phyloP scores from a whole-genome alignment of 192 early-diverging fungal species.

The Rhizophagus sp. region DNA sequence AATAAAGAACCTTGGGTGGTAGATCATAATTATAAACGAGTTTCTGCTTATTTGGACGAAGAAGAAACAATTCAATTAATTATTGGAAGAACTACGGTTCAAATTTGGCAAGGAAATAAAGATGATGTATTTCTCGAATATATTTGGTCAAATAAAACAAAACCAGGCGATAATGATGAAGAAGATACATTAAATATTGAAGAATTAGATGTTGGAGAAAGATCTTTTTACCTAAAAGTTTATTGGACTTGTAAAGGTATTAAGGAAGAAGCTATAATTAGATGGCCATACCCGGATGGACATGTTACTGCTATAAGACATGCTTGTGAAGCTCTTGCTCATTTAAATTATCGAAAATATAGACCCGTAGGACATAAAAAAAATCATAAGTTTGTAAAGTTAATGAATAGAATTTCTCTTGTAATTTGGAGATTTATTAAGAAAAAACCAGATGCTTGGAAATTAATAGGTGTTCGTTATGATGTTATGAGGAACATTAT shows the following conservation, averaged over 20 bases:
- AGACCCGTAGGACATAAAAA: neutral
- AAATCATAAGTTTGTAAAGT: neutral
- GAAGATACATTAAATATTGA: neutral
- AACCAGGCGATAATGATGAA: neutral
- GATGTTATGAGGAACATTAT: neutral
- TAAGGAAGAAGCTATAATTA: neutral
- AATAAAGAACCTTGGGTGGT: neutral
- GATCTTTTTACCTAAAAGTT: neutral
- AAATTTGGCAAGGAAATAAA: neutral
- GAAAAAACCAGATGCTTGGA: neutral
- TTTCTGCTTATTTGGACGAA: neutral
- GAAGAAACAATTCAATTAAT: neutral
- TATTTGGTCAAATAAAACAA: neutral
- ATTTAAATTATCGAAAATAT: neutral
- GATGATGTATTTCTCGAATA: neutral
- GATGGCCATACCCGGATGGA: neutral
- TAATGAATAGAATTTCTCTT: neutral
- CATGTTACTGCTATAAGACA: neutral
- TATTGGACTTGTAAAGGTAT: neutral
- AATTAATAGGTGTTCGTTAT: neutral
- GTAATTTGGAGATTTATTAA: constrained; percentile 3
- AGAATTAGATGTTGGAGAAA: neutral
- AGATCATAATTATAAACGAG: neutral
- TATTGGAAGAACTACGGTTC: neutral
- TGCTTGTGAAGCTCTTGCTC: neutral